phyloP scores from a whole-genome alignment of 2,329 filamentous ascomycete species.

The Colletotrichum abscissum region DNA sequence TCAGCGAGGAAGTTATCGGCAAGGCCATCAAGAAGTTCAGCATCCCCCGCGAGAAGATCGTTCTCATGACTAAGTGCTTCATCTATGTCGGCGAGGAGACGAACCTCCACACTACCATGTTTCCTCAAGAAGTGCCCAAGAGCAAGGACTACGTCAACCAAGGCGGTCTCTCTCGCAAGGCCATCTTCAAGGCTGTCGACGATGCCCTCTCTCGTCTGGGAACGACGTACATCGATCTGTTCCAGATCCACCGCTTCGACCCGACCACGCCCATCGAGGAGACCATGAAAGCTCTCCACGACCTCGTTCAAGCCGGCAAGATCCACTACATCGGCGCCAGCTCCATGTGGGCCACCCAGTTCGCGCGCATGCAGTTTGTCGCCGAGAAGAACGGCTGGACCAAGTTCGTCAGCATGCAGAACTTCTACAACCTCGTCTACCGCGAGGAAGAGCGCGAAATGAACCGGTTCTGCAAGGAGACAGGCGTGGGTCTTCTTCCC shows the following conservation, averaged over 20 bases:
- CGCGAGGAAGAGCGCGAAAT: slow-evolving; percentile 68
- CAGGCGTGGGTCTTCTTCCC: slow-evolving; percentile 48
- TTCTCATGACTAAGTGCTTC: slow-evolving; percentile 68
- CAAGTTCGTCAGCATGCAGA: slow-evolving; percentile 69
- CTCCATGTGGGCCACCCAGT: slow-evolving; percentile 32
- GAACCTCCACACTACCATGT: slow-evolving; percentile 37
- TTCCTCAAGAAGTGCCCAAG: background rate
- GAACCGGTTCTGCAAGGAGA: slow-evolving; percentile 53
- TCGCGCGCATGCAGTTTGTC: slow-evolving; percentile 56
- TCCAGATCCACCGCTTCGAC: slow-evolving; percentile 72
- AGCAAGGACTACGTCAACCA: slow-evolving; percentile 51
- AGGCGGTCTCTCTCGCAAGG: slow-evolving; percentile 38
- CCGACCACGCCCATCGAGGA: slow-evolving; percentile 62
- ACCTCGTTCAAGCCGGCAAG: slow-evolving; percentile 67
- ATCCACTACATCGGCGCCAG: slow-evolving; percentile 48
- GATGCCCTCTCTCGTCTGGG: slow-evolving; percentile 56
- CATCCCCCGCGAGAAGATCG: slow-evolving; percentile 72
- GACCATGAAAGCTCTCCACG: slow-evolving; percentile 71
- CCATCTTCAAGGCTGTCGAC: slow-evolving; percentile 51
- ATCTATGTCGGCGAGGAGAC: slow-evolving; percentile 44
- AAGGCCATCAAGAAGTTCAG: slow-evolving; percentile 72
- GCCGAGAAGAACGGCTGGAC: slow-evolving; percentile 66
- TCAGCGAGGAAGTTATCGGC: slow-evolving; percentile 72
- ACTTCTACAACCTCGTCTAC: slow-evolving; percentile 64
- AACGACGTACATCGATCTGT: slow-evolving; percentile 61